Percentiles rank a stretch among this genome's conserved stretches.
Conservation (phyloP, 768 basidiomycete species). For the Suillus fuscotomentosus region DNA sequence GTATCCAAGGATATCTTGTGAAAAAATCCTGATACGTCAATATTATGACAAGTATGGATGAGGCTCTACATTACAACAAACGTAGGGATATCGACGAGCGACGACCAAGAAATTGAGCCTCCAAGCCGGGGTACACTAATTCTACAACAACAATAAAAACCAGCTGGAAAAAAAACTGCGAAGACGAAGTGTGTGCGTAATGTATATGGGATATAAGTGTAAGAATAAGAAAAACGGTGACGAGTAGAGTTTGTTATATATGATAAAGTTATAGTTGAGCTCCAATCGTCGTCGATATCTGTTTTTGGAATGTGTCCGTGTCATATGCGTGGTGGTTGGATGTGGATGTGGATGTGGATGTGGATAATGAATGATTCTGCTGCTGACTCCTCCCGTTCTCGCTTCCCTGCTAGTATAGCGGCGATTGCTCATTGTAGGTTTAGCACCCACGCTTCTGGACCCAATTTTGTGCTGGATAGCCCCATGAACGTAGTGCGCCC, state of each 20-base stretch:
- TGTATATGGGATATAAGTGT: conserved; percentile 2
- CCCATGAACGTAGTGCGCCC: conserved; percentile 46
- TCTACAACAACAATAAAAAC: not conserved
- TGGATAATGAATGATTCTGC: conserved; percentile 25
- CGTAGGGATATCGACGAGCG: conserved; percentile 1
- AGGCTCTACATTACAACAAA: not conserved
- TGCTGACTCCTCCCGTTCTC: not conserved
- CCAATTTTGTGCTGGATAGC: conserved; percentile 35
- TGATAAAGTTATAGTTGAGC: conserved; percentile 3
- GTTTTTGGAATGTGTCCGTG: conserved; percentile 16
- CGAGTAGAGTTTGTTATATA: conserved; percentile 1
- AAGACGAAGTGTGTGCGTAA: not conserved
- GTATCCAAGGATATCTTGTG: not conserved
- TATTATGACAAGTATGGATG: conserved; percentile 1
- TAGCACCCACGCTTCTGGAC: conserved; percentile 36
- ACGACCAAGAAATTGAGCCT: conserved; percentile 2
- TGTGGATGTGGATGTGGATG: conserved; percentile 9
- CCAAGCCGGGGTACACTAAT: not conserved
- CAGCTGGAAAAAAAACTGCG: not conserved
- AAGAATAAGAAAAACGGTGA: conserved; percentile 2
- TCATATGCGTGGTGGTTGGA: conserved; percentile 7
- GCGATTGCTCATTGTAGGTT: conserved; percentile 23
- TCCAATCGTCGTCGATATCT: conserved; percentile 15
- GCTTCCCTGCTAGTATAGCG: not conserved
- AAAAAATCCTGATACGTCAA: not conserved